Conservation (phyloP, 306 rosid genomes). For the Cyamopsis tetragonoloba region DNA sequence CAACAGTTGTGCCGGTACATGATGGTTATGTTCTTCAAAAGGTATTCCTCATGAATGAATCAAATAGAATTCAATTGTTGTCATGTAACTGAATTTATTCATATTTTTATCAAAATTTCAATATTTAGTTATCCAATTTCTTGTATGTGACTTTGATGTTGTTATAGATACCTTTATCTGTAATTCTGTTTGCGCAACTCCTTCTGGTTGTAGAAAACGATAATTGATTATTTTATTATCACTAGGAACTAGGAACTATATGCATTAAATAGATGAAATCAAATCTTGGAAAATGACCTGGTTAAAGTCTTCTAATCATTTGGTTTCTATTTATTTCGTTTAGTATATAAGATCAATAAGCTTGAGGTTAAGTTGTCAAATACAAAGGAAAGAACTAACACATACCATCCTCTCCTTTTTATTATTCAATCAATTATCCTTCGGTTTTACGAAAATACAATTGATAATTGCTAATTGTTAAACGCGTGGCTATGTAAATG, state of each 20-base stretch:
- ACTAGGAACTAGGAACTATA: background rate
- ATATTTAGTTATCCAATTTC: slow-evolving; percentile 16
- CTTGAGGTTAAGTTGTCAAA: background rate
- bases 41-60: slow-evolving; percentile 41
- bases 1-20: slow-evolving; percentile 94
- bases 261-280: background rate
- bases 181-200: background rate
- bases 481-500: background rate
- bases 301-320: background rate
- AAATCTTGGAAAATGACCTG: slow-evolving; percentile 9
- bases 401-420: background rate
- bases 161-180: background rate
- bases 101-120: background rate
- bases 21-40: slow-evolving; percentile 98
- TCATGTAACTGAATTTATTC: slow-evolving; percentile 15
- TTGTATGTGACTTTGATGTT: background rate
- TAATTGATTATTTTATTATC: background rate
- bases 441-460: background rate
- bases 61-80: background rate
- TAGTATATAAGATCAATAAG: background rate
- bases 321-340: background rate
- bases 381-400: background rate
- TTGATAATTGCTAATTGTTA: background rate
- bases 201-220: background rate
- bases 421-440: background rate